Conservation (phyloP, 1,284 basidiomycete species). For the Microbotryum saponariae region DNA sequence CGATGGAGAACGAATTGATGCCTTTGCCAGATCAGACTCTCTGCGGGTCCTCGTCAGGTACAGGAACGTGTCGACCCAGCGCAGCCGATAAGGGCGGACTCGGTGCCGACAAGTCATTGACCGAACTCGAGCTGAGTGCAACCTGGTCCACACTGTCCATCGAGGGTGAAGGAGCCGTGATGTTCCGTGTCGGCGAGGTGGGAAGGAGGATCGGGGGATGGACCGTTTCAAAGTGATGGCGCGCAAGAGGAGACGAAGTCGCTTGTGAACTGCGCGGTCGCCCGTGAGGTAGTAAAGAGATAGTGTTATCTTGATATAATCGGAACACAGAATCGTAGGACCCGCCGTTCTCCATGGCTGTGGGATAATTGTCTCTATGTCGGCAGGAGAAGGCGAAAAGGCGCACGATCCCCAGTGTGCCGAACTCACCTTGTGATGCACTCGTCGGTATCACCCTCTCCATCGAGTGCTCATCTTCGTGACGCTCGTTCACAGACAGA, state of each 20-base stretch:
- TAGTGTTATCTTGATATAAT: neutral
- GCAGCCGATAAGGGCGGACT: slow-evolving; percentile 12
- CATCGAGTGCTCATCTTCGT: neutral
- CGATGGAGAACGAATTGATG: no score
- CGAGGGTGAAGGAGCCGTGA: slow-evolving; percentile 50
- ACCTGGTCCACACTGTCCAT: slow-evolving; percentile 45
- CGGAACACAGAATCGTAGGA: no score
- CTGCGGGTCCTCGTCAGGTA: neutral
- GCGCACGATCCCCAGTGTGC: neutral
- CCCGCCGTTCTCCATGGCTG: no score
- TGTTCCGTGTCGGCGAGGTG: slow-evolving; percentile 4
- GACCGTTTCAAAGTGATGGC: neutral
- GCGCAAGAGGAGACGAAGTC: neutral
- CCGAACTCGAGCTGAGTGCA: neutral
- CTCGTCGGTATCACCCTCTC: neutral
- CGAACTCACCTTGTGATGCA: neutral
- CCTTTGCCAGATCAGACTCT: no score
- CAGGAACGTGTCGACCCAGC: slow-evolving; percentile 5
- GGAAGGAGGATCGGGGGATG: neutral
- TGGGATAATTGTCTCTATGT: no score
- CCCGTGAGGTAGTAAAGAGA: neutral
- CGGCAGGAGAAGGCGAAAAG: no score
- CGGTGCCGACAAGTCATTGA: slow-evolving; percentile 4
- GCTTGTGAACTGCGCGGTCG: neutral
- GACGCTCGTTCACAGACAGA: neutral